Conservation (phyloP, 176 grass and related monocot species). For the Carex kokanica region DNA sequence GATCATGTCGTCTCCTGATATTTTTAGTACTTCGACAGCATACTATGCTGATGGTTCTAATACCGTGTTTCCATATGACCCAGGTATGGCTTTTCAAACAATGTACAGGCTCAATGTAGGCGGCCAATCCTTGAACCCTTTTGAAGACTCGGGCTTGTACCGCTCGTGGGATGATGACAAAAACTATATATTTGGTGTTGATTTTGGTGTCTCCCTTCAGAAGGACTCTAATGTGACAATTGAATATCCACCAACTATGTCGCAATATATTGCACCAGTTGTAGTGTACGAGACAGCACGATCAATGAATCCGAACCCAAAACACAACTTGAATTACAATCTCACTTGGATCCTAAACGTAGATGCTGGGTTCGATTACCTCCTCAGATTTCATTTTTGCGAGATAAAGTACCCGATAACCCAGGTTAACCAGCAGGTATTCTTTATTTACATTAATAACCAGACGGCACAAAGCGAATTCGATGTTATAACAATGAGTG, state of each 20-base stretch:
- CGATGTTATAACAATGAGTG: slow-evolving; percentile 23
- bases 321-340: slow-evolving; percentile 26
- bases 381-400: slow-evolving; percentile 38
- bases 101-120: slow-evolving; percentile 37
- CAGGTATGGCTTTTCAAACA: slow-evolving; percentile 14
- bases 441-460: slow-evolving; percentile 36
- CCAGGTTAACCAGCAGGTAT: neutral
- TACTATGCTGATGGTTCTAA: neutral
- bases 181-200: neutral
- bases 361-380: slow-evolving; percentile 23
- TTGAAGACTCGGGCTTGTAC: slow-evolving; percentile 20
- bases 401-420: slow-evolving; percentile 31
- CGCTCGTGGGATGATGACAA: slow-evolving; percentile 25
- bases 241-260: neutral
- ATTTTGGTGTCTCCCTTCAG: slow-evolving; percentile 1
- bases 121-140: neutral
- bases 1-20: slow-evolving; percentile 32
- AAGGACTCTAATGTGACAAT: slow-evolving; percentile 15
- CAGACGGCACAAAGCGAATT: slow-evolving; percentile 16
- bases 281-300: slow-evolving; percentile 25
- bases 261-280: slow-evolving; percentile 19
- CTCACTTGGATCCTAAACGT: slow-evolving; percentile 36
- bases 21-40: neutral
- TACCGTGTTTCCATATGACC: neutral
- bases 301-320: slow-evolving; percentile 10